Evolutionary conservation across 192 early-diverging fungal species (phyloP).

Genomic region (Diversispora eburnea): DNA sequence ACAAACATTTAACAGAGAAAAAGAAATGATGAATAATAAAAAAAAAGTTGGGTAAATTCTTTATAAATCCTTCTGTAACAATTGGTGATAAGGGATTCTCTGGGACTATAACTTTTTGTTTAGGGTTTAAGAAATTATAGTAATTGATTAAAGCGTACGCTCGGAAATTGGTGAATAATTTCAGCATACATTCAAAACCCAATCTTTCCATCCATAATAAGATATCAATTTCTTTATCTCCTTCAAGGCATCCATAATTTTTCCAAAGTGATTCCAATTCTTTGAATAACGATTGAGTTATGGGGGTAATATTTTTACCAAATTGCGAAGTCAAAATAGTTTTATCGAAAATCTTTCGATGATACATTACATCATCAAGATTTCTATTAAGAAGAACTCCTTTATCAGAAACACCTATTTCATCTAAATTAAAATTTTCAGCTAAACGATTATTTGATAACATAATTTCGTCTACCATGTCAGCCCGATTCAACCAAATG

Average conservation of each 20-base stretch:
- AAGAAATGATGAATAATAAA: background rate
- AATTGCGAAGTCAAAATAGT: background rate
- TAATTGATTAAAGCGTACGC: background rate
- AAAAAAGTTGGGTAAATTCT: background rate
- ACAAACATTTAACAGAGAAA: background rate
- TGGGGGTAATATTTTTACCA: background rate
- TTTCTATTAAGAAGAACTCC: constrained; percentile 11
- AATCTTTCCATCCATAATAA: background rate
- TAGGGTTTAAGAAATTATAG: constrained; percentile 7
- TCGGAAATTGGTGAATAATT: background rate
- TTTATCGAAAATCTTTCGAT: background rate
- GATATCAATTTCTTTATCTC: constrained; percentile 1
- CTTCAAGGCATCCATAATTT: background rate
- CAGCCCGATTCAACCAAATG: background rate
- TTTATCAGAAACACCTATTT: background rate
- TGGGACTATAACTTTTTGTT: background rate
- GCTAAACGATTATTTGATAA: background rate
- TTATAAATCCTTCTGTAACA: background rate
- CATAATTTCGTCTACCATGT: background rate
- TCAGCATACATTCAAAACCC: background rate
- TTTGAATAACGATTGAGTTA: background rate
- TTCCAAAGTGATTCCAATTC: constrained; percentile 6
- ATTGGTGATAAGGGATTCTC: background rate
- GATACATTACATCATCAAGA: background rate
- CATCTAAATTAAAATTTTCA: background rate